Base-by-base conservation (phyloP, 2,329 filamentous ascomycete genomes). In the Ambrosiella cleistominuta region DNA sequence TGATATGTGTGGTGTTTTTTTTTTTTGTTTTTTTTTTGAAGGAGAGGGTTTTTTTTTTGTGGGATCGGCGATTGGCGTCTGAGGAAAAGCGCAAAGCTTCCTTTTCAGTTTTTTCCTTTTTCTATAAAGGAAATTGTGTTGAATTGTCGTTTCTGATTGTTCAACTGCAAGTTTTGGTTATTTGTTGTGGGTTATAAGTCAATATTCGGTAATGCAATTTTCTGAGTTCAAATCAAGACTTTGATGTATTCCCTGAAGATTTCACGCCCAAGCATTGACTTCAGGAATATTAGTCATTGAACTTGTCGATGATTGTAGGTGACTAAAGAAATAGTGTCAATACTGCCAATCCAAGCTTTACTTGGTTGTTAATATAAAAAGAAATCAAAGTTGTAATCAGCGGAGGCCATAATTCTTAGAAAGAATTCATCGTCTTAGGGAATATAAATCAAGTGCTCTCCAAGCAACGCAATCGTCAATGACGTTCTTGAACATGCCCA, bases 1-100 rank as follows among this genome's bases (percentile, higher is more conserved):
- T 68, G 69, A 42, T 11, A 42, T 11, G n/a, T 67, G 56, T 39
- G 62, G 40, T 42, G 50, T 53, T 44, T 13, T 8, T 45, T 45
- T 45, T 47, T 47, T 13, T 8, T 45, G 36, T 45, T 47, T 47
- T 17, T 17, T 36, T 44, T 44, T 56, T 36, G 7, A n/a, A 13
- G 17, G 44, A 6, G 44, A 4, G n/a, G 8, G n/a, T n/a, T n/a
- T 15, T 15, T n/a, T 47, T 15, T 47, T 3, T 5, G n/a, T 19
- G 13, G n/a, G 19, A 47, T 47, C 2, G n/a, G 11, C 15, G n/a
- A 47, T 15, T 47, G 4, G n/a, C 8, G 44, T 13, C 19, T 47
- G 11, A 42, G 19, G 44, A 47, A 47, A 17, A 17, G 44, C 44
- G n/a, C 44, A 47, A 47, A 17, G 44, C 11, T 17, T 47, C n/a